Conservation (phyloP, 2,329 filamentous ascomycete genomes). For the Lasiodiplodia theobromae region DNA sequence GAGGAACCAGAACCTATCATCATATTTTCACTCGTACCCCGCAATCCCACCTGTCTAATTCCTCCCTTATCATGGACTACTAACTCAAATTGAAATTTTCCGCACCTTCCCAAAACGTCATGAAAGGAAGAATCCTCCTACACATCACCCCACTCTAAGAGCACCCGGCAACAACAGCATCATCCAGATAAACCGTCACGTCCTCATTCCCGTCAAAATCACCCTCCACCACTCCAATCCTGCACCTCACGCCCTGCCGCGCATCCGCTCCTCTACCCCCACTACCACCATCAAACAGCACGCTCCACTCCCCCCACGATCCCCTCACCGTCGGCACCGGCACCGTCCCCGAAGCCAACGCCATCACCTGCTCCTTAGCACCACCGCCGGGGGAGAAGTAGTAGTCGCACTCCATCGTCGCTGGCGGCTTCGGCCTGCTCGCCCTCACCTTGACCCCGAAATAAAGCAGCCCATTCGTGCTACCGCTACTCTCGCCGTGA, state of each 20-base stretch:
- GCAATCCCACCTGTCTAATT: not conserved
- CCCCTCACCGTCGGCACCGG: not conserved
- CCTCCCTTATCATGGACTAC: not conserved
- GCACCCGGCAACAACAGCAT: not conserved
- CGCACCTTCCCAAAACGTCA: not conserved
- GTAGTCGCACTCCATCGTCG: not conserved
- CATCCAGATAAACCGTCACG: not conserved
- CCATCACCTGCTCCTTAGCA: not conserved
- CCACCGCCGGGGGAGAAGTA: not conserved
- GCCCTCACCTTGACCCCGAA: not conserved
- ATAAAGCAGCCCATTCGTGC: not conserved
- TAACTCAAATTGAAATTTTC: not conserved
- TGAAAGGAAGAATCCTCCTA: not conserved
- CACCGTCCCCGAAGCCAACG: not conserved
- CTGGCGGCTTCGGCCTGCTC: not conserved
- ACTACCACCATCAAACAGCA: not conserved
- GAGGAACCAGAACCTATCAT: not conserved
- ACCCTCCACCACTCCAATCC: not conserved
- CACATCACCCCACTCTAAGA: not conserved
- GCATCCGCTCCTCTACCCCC: not conserved
- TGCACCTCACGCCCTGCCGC: not conserved
- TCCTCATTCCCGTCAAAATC: not conserved
- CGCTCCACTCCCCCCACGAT: not conserved
- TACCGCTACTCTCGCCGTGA: too few species aligned
- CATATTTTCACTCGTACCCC: not conserved